phyloP scores from a whole-genome alignment of 768 basidiomycete genomes.

The Hypholoma fasciculare region DNA sequence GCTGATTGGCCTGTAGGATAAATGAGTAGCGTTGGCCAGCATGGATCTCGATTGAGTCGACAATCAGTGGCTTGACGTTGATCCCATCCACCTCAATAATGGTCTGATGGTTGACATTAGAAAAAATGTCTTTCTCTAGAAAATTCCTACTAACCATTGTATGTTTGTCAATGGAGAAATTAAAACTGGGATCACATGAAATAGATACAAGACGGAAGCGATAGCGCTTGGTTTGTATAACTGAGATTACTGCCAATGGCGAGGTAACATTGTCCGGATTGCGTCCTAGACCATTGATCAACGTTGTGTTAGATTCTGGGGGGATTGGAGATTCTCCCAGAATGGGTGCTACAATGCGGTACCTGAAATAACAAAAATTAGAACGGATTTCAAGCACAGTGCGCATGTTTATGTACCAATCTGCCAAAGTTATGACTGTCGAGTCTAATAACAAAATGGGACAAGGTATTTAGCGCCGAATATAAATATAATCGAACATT shows the following conservation, averaged over 20 bases:
- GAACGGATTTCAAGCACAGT: neutral
- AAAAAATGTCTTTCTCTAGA: neutral
- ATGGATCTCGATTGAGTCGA: slow-evolving; percentile 45
- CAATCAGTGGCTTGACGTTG: slow-evolving; percentile 40
- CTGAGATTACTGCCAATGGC: slow-evolving; percentile 38
- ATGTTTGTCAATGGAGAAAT: slow-evolving; percentile 47
- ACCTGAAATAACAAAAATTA: slow-evolving; percentile 19
- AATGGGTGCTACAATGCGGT: slow-evolving; percentile 25
- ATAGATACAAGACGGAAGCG: slow-evolving; percentile 49
- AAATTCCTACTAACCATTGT: slow-evolving; percentile 24
- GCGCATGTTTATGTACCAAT: slow-evolving; percentile 1
- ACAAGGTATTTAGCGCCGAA: slow-evolving; percentile 4
- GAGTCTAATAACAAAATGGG: neutral
- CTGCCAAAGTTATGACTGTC: slow-evolving; percentile 9
- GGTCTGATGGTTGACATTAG: slow-evolving; percentile 23
- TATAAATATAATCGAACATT: slow-evolving; percentile 22
- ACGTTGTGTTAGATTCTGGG: slow-evolving; percentile 31
- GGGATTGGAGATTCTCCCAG: slow-evolving; percentile 17
- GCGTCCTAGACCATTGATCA: slow-evolving; percentile 54
- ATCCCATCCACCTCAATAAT: slow-evolving; percentile 55
- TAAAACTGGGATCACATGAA: slow-evolving; percentile 45
- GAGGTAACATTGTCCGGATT: slow-evolving; percentile 32
- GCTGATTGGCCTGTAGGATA: slow-evolving; percentile 45
- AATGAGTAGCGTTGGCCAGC: slow-evolving; percentile 31
- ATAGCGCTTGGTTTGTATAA: slow-evolving; percentile 37